phyloP scores from a whole-genome alignment of 2,329 filamentous ascomycete species.

The Arthrinium phaeospermum region DNA sequence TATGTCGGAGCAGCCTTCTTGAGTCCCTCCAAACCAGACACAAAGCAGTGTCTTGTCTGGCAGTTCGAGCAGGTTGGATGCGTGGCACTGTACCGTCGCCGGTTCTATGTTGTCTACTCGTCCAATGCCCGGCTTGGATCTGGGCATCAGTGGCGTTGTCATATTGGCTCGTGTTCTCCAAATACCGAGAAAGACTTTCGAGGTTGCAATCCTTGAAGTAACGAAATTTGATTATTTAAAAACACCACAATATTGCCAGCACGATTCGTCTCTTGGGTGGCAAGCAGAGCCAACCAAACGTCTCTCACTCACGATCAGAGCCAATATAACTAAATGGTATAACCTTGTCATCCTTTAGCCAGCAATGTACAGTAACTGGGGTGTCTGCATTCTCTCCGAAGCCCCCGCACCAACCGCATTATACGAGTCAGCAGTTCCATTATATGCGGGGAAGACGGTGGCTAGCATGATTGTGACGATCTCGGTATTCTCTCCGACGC shows the following conservation, averaged over 20 bases:
- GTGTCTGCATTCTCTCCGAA: constrained; percentile 7
- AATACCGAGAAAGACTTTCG: not conserved
- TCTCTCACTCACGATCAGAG: not conserved
- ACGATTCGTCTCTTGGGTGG: not conserved
- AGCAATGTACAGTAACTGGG: not conserved
- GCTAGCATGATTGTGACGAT: not conserved
- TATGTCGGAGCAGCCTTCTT: constrained; percentile 51
- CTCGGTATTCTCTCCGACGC: constrained; percentile 21
- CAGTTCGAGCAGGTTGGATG: constrained; percentile 49
- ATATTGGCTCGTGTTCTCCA: not conserved
- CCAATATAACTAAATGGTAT: not conserved
- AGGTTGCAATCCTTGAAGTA: not conserved
- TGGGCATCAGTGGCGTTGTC: not conserved
- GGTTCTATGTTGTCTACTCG: constrained; percentile 38
- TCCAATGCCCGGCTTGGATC: not conserved
- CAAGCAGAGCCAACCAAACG: not conserved
- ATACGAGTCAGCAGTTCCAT: not conserved
- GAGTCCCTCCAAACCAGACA: constrained; percentile 51
- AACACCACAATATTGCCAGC: not conserved
- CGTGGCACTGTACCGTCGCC: constrained; percentile 49
- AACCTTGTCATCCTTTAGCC: not conserved
- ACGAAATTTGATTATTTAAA: not conserved
- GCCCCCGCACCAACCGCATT: not conserved
- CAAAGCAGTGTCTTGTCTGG: constrained; percentile 48
- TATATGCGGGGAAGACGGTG: not conserved